These are phyloP conservation scores for Vitis hybrid DNA, from an alignment of 177 flowering plant genomes.

Conservation along the genomic window DNA sequence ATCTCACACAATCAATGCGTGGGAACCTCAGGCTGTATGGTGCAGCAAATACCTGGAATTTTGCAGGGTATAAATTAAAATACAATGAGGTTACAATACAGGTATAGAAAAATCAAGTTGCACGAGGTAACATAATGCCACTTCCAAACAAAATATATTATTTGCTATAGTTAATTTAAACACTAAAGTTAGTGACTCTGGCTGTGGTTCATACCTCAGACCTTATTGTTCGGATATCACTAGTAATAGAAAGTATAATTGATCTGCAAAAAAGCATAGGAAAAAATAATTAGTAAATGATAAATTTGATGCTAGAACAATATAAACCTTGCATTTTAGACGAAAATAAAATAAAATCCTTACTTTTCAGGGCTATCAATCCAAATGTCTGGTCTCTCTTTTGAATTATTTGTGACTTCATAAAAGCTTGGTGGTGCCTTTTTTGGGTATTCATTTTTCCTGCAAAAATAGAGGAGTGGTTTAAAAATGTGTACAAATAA, in stretches of 20 bases:
- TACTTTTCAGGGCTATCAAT: constrained; percentile 96
- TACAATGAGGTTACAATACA: background rate
- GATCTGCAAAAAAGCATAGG: constrained; percentile 49
- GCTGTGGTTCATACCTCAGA: constrained; percentile 55
- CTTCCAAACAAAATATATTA: no score
- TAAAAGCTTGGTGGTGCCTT: constrained; percentile 79
- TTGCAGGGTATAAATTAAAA: background rate
- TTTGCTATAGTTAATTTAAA: no score
- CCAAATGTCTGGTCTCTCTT: constrained; percentile 99
- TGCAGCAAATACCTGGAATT: constrained; percentile 82
- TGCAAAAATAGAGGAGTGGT: constrained; percentile 16
- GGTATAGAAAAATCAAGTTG: background rate
- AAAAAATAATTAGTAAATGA: background rate
- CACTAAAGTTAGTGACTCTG: background rate
- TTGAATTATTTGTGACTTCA: constrained; percentile 82
- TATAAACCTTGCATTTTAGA: background rate
- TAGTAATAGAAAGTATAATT: constrained; percentile 77
- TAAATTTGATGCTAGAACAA: background rate
- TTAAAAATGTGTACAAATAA: background rate
- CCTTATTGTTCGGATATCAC: constrained; percentile 91
- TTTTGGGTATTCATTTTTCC: constrained; percentile 88
- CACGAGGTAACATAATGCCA: no score
- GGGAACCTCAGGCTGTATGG: constrained; percentile 97
- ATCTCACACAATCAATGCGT: constrained; percentile 87
- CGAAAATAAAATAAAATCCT: constrained; percentile 15